These are phyloP conservation scores for Talaromyces wortmannii DNA, from an alignment of 495 filamentous ascomycete species.

Conservation along the genomic window DNA sequence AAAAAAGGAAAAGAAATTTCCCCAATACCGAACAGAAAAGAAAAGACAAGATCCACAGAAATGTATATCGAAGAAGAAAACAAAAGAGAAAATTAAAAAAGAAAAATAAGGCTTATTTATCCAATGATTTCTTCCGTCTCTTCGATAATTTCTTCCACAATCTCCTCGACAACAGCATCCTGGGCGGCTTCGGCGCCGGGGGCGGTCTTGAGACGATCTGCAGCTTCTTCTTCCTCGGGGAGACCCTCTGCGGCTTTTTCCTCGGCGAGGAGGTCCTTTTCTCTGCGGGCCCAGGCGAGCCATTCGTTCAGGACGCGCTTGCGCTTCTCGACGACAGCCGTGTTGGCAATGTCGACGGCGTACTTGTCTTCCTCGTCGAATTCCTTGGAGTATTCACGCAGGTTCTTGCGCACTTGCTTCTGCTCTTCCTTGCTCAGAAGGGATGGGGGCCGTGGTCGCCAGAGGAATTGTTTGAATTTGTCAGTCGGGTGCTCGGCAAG, in stretches of 20 bases:
- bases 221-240: conserved; percentile 48
- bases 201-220: conserved; percentile 42
- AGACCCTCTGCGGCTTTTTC: conserved; percentile 65
- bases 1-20: background rate
- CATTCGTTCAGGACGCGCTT: conserved; percentile 83
- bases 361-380: conserved; percentile 95
- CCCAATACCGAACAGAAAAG: background rate
- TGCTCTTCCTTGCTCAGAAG: conserved; percentile 91
- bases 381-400: conserved; percentile 87
- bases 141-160: conserved; percentile 90
- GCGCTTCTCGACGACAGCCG: conserved; percentile 83
- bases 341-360: conserved; percentile 84
- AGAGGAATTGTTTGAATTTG: conserved; percentile 93
- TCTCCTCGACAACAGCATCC: conserved; percentile 73
- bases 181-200: conserved; percentile 52
- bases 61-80: background rate
- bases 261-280: conserved; percentile 65
- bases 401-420: conserved; percentile 95
- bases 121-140: conserved; percentile 78
- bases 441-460: conserved; percentile 86
- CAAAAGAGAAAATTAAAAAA: background rate
- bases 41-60: background rate
- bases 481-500: conserved; percentile 91
- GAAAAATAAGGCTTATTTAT: background rate
- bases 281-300: conserved; percentile 72